A percentile compares a stretch with the other conserved stretches of the same genome.
These are phyloP conservation scores for Aspergillus biplanus DNA, from an alignment of 495 filamentous ascomycete genomes.

Conservation along the genomic window DNA sequence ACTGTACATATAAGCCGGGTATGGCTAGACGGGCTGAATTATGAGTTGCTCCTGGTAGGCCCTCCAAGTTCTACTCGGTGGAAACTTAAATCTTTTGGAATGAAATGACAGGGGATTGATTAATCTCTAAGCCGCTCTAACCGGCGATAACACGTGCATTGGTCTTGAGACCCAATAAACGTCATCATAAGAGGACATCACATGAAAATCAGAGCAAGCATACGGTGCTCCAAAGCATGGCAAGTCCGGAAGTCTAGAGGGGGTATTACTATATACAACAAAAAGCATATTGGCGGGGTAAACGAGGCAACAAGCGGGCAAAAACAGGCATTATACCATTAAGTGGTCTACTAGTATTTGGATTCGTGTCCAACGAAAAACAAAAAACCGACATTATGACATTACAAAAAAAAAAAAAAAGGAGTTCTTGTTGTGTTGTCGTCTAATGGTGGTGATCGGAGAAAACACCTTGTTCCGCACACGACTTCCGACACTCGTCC, in stretches of 20 bases:
- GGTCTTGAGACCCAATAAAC: not conserved
- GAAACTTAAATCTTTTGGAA: not conserved
- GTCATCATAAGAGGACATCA: slow-evolving; percentile 17
- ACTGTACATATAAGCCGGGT: too few relatives aligned
- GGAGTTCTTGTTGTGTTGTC: not conserved
- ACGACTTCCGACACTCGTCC: slow-evolving; percentile 77
- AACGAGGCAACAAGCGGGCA: not conserved
- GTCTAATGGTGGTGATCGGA: slow-evolving; percentile 39
- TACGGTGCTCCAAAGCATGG: not conserved
- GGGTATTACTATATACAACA: slow-evolving; percentile 10
- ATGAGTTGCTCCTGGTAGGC: too few relatives aligned
- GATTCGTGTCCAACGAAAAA: not conserved
- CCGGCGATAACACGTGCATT: not conserved
- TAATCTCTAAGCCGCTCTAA: not conserved
- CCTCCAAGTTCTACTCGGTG: too few relatives aligned
- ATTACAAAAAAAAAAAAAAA: not conserved
- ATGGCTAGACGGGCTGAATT: too few relatives aligned
- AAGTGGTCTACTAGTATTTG: not conserved
- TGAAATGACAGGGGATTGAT: not conserved
- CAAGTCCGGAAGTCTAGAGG: not conserved
- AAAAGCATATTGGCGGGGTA: not conserved
- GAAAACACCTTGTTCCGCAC: slow-evolving; percentile 47
- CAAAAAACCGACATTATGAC: not conserved
- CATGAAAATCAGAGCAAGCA: slow-evolving; percentile 12
- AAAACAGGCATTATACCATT: slow-evolving; percentile 1